Evolutionary conservation across 139 green algal species (phyloP), one percentile per base, ranked within the genome.

Genomic region (Asterochloris erici): DNA sequence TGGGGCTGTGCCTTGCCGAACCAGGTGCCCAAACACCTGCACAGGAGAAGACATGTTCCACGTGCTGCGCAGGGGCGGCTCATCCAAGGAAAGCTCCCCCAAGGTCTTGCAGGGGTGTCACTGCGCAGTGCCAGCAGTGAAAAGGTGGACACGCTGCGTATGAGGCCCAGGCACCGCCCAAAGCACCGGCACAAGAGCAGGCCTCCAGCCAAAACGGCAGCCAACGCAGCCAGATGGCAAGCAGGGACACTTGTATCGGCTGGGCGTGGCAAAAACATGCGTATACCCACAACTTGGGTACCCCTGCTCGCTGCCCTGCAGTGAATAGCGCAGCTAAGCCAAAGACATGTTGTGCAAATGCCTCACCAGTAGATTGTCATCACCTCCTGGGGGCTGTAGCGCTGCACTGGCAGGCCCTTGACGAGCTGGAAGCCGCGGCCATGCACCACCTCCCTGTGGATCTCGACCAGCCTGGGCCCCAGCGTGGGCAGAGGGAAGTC

Each of bases 361-460:
- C 17, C 66, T 23, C 17, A 21, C 61, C 77, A 81, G n/a, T 73
- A 81, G 26, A 73, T 76, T 9, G 61, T 85, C 13, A 75, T 74
- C 24, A 74, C 78, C 54, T 82, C 64, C 24, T 63, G 63, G 14
- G 66, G 14, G 11, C 64, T 79, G 54, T 77, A 84, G 17, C 54
- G 69, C 14, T 79, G 16, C 10, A 84, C 70, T 24, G 71, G 80
- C 54, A 79, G 15, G 27, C 88, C 86, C 2, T 89, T 84, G 19
- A 93, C 74, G 26, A 95, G 86, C 29, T 87, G 84, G 81, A 92
- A 95, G 69, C 91, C 91, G 21, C 89, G 85, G 0, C 88, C 91
- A 16, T 69, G 68, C 61, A 88, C 78, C 62, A 91, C 89, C 74
- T 90, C 74, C 24, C 86, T 64, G 12, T 76, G 63, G 17, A 87